A percentile compares a stretch with the other conserved stretches of the same genome.
Conservation (phyloP, 75 land plant species). For the Cunninghamia lanceolata region DNA sequence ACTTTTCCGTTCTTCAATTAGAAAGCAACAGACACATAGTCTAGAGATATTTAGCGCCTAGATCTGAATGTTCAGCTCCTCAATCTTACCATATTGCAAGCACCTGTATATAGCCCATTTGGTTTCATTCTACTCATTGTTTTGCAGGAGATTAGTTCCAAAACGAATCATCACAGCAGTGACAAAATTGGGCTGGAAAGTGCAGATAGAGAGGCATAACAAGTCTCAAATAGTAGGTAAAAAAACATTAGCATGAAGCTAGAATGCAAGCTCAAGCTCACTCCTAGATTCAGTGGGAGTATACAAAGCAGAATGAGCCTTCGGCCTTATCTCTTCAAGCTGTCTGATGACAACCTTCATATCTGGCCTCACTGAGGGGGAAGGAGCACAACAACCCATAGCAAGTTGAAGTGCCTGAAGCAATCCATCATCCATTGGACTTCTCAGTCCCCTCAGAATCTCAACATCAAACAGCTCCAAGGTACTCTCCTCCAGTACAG, state of each 20-base stretch:
- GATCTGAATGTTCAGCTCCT: background rate
- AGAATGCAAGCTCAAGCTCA: slow-evolving; percentile 11
- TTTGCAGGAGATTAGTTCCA: background rate
- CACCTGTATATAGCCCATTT: background rate
- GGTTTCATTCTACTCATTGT: background rate
- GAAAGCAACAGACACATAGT: background rate
- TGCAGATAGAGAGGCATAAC: background rate
- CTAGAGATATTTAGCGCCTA: background rate
- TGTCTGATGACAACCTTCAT: slow-evolving; percentile 18
- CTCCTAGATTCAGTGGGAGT: slow-evolving; percentile 10
- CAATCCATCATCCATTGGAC: slow-evolving; percentile 11
- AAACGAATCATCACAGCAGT: background rate
- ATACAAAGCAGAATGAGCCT: slow-evolving; percentile 10
- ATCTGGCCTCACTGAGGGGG: slow-evolving; percentile 26
- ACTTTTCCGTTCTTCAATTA: background rate
- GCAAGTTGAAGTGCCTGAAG: slow-evolving; percentile 25
- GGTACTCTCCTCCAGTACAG: slow-evolving; percentile 33
- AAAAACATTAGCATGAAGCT: background rate
- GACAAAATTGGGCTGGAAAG: background rate
- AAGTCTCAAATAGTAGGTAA: background rate
- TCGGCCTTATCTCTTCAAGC: slow-evolving; percentile 28
- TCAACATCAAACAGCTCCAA: slow-evolving; percentile 31
- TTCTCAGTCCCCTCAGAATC: slow-evolving; percentile 22
- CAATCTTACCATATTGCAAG: background rate
- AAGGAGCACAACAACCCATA: slow-evolving; percentile 36